These are phyloP conservation scores for Porcisia hertigi DNA, from an alignment of 208 protist genomes.

Conservation along the genomic window DNA sequence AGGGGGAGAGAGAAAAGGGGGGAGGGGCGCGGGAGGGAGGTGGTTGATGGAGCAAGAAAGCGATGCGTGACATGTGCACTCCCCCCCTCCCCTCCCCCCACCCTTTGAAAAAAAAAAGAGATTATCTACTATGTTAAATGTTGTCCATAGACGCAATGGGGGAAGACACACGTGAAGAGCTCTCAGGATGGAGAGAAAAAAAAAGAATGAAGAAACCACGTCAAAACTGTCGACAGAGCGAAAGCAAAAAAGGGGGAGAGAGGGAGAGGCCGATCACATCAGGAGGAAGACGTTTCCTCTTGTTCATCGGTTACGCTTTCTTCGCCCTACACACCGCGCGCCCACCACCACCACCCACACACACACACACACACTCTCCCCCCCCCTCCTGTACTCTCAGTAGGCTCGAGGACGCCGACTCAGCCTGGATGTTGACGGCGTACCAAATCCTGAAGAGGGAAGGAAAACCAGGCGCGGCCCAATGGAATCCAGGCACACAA, in stretches of 20 bases:
- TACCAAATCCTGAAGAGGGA: neutral
- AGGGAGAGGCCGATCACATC: neutral
- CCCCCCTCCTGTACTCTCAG: neutral
- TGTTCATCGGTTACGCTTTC: neutral
- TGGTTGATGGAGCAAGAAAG: no score
- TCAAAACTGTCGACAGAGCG: neutral
- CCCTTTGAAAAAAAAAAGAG: no score
- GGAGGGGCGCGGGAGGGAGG: no score
- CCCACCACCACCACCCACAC: neutral
- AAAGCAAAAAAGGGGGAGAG: neutral
- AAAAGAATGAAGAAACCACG: neutral
- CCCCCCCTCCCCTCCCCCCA: no score
- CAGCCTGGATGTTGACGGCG: neutral
- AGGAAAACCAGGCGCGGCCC: neutral
- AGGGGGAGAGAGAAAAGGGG: no score
- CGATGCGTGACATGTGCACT: no score
- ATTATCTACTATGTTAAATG: no score
- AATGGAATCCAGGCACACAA: neutral
- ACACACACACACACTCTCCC: no score
- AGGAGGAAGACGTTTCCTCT: neutral
- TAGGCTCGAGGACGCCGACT: neutral
- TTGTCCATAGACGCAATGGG: no score
- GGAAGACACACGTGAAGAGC: no score
- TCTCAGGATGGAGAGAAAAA: neutral
- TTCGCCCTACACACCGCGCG: neutral